phyloP scores from a whole-genome alignment of 306 rosid species.

The apple (Malus domestica) region ASM211411v1 NC_041798.1:40261501-40262000 shows the following conservation, averaged over 20 bases:
- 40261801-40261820: conserved; percentile 58
- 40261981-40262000: not conserved
- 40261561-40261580: conserved; percentile 38
- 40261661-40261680: conserved; percentile 50
- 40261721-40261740: conserved; percentile 23
- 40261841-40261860: conserved; percentile 31
- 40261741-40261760: conserved; percentile 1
- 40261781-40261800: conserved; percentile 60
- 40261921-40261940: not conserved
- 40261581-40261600: conserved; percentile 46
- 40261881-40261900: conserved; percentile 6
- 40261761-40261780: conserved; percentile 14
- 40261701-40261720: conserved; percentile 14
- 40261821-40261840: conserved; percentile 16
- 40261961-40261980: not conserved
- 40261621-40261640: conserved; percentile 54
- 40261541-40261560: conserved; percentile 39
- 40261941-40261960: not conserved
- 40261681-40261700: conserved; percentile 16
- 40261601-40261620: conserved; percentile 32
- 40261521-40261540: conserved; percentile 53
- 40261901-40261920: conserved; percentile 11
- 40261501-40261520: conserved; percentile 42
- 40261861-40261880: conserved; percentile 34
- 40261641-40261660: conserved; percentile 57